A percentile compares a stretch with the other conserved stretches of the same genome.
Conservation (phyloP, 305 asterid genomes). For the Salvia sclarea region DNA sequence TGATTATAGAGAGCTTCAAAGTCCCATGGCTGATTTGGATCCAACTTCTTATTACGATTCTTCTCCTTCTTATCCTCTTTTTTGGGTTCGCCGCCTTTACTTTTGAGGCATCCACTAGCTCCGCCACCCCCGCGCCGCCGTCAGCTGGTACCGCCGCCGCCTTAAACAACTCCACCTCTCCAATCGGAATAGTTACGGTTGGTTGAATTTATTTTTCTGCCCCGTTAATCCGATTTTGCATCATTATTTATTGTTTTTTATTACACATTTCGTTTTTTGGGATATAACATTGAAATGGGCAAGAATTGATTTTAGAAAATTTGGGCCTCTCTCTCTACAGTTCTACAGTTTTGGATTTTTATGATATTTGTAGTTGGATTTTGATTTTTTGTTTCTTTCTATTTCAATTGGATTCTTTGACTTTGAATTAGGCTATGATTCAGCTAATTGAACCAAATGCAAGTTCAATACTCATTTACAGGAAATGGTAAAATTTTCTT, state of each 20-base stretch:
- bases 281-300: neutral
- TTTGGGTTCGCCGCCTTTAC: slow-evolving; percentile 51
- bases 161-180: slow-evolving; percentile 32
- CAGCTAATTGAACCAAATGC: neutral
- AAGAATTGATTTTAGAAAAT: too few relatives aligned
- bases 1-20: slow-evolving; percentile 54
- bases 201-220: neutral
- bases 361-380: neutral
- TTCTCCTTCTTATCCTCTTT: slow-evolving; percentile 54
- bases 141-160: slow-evolving; percentile 22
- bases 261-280: neutral
- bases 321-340: neutral
- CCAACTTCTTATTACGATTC: slow-evolving; percentile 59
- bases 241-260: neutral
- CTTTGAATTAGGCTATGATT: neutral
- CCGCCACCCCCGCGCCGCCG: slow-evolving; percentile 28
- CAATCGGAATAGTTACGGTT: slow-evolving; percentile 34
- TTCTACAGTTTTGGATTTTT: neutral
- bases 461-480: neutral
- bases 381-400: neutral
- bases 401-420: neutral
- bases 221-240: neutral
- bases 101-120: slow-evolving; percentile 32
- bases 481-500: neutral
- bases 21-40: slow-evolving; percentile 80